Conservation (phyloP, 2,329 filamentous ascomycete genomes). For the Trichophyton rubrum region DNA sequence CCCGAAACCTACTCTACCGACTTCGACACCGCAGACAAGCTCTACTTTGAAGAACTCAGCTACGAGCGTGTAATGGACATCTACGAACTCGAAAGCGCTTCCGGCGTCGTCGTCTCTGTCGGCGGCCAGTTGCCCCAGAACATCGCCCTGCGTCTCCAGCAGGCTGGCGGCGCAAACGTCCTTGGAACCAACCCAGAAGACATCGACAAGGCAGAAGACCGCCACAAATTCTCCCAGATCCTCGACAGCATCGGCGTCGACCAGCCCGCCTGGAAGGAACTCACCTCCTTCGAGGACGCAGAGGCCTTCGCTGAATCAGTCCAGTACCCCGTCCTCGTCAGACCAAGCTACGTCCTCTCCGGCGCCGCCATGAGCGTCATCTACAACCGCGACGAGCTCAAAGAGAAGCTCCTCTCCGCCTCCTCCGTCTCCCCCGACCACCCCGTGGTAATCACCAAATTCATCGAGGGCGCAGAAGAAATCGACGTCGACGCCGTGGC, state of each 20-base stretch:
- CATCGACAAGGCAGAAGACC: conserved; percentile 95
- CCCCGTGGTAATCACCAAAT: conserved; percentile 95
- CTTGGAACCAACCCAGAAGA: conserved; percentile 86
- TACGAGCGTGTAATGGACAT: conserved; percentile 99
- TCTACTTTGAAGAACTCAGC: conserved; percentile 94
- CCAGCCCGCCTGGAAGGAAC: conserved; percentile 95
- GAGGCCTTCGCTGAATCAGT: conserved; percentile 74
- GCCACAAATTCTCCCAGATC: conserved; percentile 96
- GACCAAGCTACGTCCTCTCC: conserved; percentile 89
- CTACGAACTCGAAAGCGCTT: conserved; percentile 78
- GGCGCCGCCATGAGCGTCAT: conserved; percentile 99
- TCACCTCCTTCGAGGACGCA: conserved; percentile 80
- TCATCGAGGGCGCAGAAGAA: conserved; percentile 91
- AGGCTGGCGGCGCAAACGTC: conserved; percentile 77
- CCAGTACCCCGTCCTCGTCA: conserved; percentile 86
- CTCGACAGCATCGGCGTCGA: conserved; percentile 93
- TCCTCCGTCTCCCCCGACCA: conserved; percentile 87
- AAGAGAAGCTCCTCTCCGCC: conserved; percentile 87
- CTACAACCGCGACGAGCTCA: conserved; percentile 70
- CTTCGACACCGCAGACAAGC: conserved; percentile 74
- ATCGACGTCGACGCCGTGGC: conserved; percentile 94
- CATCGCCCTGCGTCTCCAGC: conserved; percentile 87
- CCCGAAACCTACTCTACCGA: conserved; percentile 75
- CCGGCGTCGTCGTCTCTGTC: conserved; percentile 85
- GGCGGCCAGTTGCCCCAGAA: conserved; percentile 96